These are phyloP conservation scores for Papiliotrema fonsecae DNA, from an alignment of 1,284 basidiomycete species.

Conservation along the genomic window DNA sequence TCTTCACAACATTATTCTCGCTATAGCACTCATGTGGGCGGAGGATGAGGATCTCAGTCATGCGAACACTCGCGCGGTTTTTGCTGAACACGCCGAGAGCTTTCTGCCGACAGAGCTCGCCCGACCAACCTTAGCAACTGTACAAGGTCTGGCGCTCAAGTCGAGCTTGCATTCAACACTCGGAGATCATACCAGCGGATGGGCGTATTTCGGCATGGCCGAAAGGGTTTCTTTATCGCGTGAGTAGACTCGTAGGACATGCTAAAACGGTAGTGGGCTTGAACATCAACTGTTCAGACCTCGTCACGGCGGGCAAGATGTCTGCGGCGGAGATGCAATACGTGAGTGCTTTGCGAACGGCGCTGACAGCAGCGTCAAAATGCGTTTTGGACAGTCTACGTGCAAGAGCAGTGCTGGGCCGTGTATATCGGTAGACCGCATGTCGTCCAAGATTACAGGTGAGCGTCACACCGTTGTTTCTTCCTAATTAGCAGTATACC, in stretches of 20 bases:
- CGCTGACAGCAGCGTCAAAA: conserved; percentile 22
- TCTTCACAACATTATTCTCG: conserved; percentile 63
- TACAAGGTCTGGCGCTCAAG: conserved; percentile 58
- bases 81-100: conserved; percentile 56
- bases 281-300: conserved; percentile 16
- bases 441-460: conserved; percentile 5
- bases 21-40: conserved; percentile 58
- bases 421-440: conserved; percentile 28
- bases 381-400: conserved; percentile 28
- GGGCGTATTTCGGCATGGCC: conserved; percentile 21
- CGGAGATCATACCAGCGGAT: conserved; percentile 39
- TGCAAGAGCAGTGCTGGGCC: too few species aligned
- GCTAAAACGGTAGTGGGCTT: conserved; percentile 19
- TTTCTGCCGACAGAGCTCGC: conserved; percentile 58
- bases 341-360: too few species aligned
- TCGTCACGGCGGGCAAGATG: conserved; percentile 16
- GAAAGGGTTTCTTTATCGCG: conserved; percentile 19
- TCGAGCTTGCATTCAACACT: conserved; percentile 54
- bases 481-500: conserved; percentile 10
- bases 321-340: conserved; percentile 14
- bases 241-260: conserved; percentile 11
- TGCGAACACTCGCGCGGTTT: conserved; percentile 51
- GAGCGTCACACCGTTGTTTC: too few species aligned
- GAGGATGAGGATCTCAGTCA: conserved; percentile 55
- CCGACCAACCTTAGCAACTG: conserved; percentile 57